Evolutionary conservation across 305 asterid species (phyloP).

Genomic region (Stenogyne calaminthoides): DNA sequence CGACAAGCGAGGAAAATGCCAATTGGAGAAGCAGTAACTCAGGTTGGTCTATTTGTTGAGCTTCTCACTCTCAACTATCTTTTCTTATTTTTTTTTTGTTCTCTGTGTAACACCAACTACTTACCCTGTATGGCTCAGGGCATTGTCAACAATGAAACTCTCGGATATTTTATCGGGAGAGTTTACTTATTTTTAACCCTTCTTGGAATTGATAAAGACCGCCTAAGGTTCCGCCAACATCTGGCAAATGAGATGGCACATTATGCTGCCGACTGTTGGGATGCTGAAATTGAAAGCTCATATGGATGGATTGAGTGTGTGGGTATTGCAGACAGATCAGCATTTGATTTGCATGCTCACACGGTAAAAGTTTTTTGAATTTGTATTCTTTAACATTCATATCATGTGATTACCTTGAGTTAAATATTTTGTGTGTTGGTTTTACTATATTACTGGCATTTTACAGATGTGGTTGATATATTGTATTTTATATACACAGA

Average conservation of each 20-base stretch:
- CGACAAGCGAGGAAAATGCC: slow-evolving; percentile 57
- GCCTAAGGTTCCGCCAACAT: slow-evolving; percentile 87
- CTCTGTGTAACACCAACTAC: slow-evolving; percentile 4
- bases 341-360: slow-evolving; percentile 87
- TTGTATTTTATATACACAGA: too few species aligned
- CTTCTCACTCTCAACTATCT: slow-evolving; percentile 21
- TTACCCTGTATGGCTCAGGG: slow-evolving; percentile 35
- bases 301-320: slow-evolving; percentile 98
- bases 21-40: slow-evolving; percentile 78
- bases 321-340: slow-evolving; percentile 95
- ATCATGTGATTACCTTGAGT: neutral
- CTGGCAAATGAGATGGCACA: slow-evolving; percentile 97
- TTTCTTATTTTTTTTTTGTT: neutral
- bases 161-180: slow-evolving; percentile 89
- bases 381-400: neutral
- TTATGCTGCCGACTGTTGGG: slow-evolving; percentile 99
- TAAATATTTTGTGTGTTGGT: slow-evolving; percentile 3
- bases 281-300: slow-evolving; percentile 92
- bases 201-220: slow-evolving; percentile 80
- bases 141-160: slow-evolving; percentile 40
- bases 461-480: too few species aligned
- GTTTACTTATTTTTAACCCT: slow-evolving; percentile 77
- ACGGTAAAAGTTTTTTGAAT: slow-evolving; percentile 46
- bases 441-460: too few species aligned
- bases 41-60: slow-evolving; percentile 48